Conservation (phyloP, 805 yeast species). For the Metschnikowia vanudenii region DNA sequence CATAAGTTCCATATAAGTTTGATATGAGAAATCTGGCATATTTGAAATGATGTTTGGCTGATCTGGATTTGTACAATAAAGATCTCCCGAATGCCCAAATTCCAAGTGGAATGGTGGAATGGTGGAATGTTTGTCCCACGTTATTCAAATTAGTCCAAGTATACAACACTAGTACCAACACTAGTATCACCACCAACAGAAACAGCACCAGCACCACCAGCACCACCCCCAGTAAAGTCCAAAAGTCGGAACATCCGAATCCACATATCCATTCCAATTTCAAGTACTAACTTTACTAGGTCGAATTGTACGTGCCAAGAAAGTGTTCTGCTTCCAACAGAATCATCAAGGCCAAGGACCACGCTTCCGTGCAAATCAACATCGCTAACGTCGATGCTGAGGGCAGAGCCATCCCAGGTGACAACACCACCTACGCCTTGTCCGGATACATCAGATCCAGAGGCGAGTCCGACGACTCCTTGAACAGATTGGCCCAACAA, state of each 20-base stretch:
- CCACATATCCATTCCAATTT: background rate
- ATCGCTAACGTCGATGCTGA: slow-evolving; percentile 96
- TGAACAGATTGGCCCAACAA: slow-evolving; percentile 98
- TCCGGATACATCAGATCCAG: slow-evolving; percentile 96
- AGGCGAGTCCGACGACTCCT: slow-evolving; percentile 99
- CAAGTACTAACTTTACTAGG: slow-evolving; percentile 51
- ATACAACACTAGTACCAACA: no score
- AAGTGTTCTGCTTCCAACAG: slow-evolving; percentile 99
- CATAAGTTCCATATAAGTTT: no score
- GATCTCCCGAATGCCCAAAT: background rate
- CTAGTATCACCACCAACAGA: no score
- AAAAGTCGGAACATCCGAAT: background rate
- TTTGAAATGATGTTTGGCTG: no score
- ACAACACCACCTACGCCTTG: slow-evolving; percentile 91
- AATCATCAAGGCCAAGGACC: slow-evolving; percentile 99
- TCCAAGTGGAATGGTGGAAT: no score
- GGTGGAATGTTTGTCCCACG: no score
- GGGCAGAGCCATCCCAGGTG: slow-evolving; percentile 92
- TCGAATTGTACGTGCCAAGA: slow-evolving; percentile 99
- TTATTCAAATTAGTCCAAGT: no score
- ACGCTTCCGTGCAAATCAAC: slow-evolving; percentile 98
- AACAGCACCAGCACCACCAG: background rate
- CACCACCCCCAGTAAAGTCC: no score
- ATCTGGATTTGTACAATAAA: background rate
- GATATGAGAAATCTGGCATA: no score